Evolutionary conservation across 2,329 filamentous ascomycete genomes (phyloP), one percentile per base, ranked within the genome.

Genomic region (Ceratocystis harringtonii): DNA sequence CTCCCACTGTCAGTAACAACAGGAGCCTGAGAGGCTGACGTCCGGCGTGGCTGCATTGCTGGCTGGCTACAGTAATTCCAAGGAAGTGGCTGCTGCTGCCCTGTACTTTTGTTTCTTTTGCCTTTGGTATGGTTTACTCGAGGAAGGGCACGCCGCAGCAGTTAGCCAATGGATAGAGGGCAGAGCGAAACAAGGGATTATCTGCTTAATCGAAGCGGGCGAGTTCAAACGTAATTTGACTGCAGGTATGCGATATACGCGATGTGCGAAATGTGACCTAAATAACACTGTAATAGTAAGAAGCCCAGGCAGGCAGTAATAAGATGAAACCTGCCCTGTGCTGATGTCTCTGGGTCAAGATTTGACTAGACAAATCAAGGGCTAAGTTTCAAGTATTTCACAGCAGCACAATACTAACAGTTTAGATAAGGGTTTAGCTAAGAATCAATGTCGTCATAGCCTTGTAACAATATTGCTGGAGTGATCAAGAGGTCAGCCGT

Each of bases 21-120:
- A 83, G 79, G 28, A 82, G 66, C 73, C 72, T 67, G 73, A 76
- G 74, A 80, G 71, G 76, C 77, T 65, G 77, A 70, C 41, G 81
- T 76, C 50, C 63, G 63, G 62, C 57, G 58, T 61, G 57, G 63
- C 50, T 65, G 63, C 65, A 79, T 79, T 63, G 15, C 45, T 50
- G 36, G 36, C 8, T 48, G 41, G 36, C 61, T 62, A 58, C 72
- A 28, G 78, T 70, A 65, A 72, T 68, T 50, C 50, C 15, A 64
- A 17, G 30, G 68, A 60, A 57, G 69, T 66, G 41, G 71, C 69
- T 41, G 57, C 57, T 12, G 66, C 66, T 66, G 60, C 19, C 67
- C 58, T 48, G 45, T 22, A 48, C 45, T n/a, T 25, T 25, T 25
- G 22, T 22, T 52, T 48, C 45, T n/a, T n/a, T 15, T 44, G 36